Base-by-base conservation (phyloP, 2,329 filamentous ascomycete genomes). In the Leptosphaerulina australis region DNA sequence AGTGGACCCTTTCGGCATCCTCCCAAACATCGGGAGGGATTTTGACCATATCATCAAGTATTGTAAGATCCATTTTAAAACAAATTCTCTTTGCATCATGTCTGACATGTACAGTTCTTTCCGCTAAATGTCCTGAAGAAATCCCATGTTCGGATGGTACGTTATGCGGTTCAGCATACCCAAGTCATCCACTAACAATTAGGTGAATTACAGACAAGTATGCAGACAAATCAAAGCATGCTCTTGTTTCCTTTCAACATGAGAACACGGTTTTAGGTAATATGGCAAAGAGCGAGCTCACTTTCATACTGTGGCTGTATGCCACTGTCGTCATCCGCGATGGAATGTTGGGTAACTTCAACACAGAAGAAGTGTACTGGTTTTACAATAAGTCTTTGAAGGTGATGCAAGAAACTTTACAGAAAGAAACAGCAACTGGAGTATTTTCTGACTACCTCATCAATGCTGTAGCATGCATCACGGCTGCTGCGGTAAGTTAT, bases 21-120 rank as follows among this genome's bases (percentile, higher is more conserved):
- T 66, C 2, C 63, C 61, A 4, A 24, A 54, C 12, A 40, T 64
- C 8, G 60, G 61, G 8, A 52, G 58, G 39, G 56, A 62, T 6
- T 55, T 59, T 21, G 60, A 66, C 25, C 63, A 64, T 33, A 60
- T 66, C 12, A 55, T 66, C 20, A 55, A 64, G 15, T 64, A 56
- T 25, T 64, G 59, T 64, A 53, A 50, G 60, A 33, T n/a, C 10
- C 11, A 8, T n/a, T 11, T 26, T 12, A 11, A 2, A 15, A 5
- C 2, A 5, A 5, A 8, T 1, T 3, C 2, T 26, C 3, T 28
- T 11, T 14, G 11, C 10, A 15, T 15, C 22, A 8, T 2, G 3
- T 25, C 43, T 58, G 35, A 55, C 20, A 7, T 21, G 7, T 9
- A 15, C 30, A 62, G 60, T 64, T 30, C 44, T 62, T 4, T 62